Percentiles rank a stretch among this genome's conserved stretches.
Conservation (phyloP, 768 basidiomycete species). For the Trametes cinnabarina region DNA sequence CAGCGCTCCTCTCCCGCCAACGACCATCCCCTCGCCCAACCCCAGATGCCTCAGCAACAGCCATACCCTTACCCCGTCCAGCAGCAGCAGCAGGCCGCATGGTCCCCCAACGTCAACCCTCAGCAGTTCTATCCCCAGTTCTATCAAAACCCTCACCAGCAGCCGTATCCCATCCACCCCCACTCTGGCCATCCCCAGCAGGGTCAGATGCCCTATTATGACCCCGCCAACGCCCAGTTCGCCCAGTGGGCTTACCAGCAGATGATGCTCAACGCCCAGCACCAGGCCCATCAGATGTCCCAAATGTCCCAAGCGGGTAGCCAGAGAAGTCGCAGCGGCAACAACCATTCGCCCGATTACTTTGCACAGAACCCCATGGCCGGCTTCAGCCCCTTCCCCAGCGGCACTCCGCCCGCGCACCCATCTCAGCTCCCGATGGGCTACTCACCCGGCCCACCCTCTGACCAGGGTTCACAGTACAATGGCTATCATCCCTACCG, state of each 20-base stretch:
- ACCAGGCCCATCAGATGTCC: conserved; percentile 45
- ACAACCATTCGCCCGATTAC: conserved; percentile 48
- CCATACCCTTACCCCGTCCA: conserved; percentile 70
- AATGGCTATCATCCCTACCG: conserved; percentile 82
- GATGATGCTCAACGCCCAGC: conserved; percentile 78
- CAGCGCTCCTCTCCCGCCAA: conserved; percentile 63
- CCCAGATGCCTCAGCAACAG: conserved; percentile 34
- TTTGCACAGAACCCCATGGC: conserved; percentile 54
- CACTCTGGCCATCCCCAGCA: conserved; percentile 31
- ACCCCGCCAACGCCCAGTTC: conserved; percentile 74
- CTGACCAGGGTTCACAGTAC: conserved; percentile 38
- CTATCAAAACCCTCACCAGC: conserved; percentile 69
- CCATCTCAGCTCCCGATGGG: conserved; percentile 43
- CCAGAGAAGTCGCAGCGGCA: conserved; percentile 40
- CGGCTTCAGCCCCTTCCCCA: conserved; percentile 64
- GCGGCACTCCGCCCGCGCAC: conserved; percentile 67
- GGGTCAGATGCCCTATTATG: conserved; percentile 61
- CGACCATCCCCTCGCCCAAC: conserved; percentile 41
- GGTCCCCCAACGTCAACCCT: conserved; percentile 54
- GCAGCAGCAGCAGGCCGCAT: conserved; percentile 62
- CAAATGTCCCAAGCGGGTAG: conserved; percentile 28
- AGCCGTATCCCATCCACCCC: conserved; percentile 48
- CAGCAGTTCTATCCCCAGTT: conserved; percentile 77
- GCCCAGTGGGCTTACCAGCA: conserved; percentile 91
- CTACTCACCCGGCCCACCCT: conserved; percentile 33